These are phyloP conservation scores for Ceratobasidium theobromae DNA, from an alignment of 1,284 basidiomycete species.

Conservation along the genomic window DNA sequence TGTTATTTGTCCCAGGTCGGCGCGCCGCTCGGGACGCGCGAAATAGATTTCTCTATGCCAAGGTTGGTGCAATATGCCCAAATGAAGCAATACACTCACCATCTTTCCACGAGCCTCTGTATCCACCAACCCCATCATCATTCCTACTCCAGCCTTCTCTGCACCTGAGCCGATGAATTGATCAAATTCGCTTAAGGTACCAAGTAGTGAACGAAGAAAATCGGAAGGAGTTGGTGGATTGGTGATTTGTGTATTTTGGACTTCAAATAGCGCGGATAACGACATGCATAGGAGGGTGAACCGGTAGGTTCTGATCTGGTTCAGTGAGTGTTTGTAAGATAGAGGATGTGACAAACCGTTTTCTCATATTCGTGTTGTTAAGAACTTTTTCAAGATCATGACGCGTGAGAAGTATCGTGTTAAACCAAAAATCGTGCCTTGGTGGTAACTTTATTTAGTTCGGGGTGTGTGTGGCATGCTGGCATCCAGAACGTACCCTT, in stretches of 20 bases:
- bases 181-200: slow-evolving; percentile 75
- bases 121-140: slow-evolving; percentile 29
- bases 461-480: neutral
- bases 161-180: slow-evolving; percentile 46
- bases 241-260: slow-evolving; percentile 47
- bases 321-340: neutral
- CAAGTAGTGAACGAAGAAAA: slow-evolving; percentile 69
- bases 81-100: slow-evolving; percentile 47
- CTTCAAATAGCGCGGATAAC: slow-evolving; percentile 74
- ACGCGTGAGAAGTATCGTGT: slow-evolving; percentile 76
- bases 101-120: slow-evolving; percentile 42
- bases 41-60: slow-evolving; percentile 18
- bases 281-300: slow-evolving; percentile 84
- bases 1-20: slow-evolving; percentile 4
- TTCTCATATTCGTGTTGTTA: slow-evolving; percentile 71
- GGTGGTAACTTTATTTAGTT: neutral
- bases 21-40: slow-evolving; percentile 2
- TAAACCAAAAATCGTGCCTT: slow-evolving; percentile 65
- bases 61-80: neutral
- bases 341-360: slow-evolving; percentile 54
- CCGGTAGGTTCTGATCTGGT: slow-evolving; percentile 60
- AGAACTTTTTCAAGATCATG: slow-evolving; percentile 72
- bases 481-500: slow-evolving; percentile 60
- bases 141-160: slow-evolving; percentile 22
- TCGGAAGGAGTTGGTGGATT: slow-evolving; percentile 59